These are phyloP conservation scores for Entonaema liquescens DNA, from an alignment of 495 filamentous ascomycete species.

Conservation along the genomic window DNA sequence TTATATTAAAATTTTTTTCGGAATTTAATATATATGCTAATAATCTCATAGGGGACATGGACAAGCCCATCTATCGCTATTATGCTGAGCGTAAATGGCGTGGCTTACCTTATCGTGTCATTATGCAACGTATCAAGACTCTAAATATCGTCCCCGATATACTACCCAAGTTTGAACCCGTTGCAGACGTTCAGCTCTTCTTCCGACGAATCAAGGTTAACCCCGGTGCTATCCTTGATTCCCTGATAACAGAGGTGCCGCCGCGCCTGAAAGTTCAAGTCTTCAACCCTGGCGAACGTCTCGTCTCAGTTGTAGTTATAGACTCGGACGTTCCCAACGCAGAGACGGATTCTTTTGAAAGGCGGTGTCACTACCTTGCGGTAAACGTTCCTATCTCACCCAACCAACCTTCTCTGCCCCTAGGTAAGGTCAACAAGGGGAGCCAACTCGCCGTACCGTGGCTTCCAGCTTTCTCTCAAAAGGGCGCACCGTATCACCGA, in stretches of 20 bases:
- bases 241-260: constrained; percentile 69
- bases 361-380: constrained; percentile 86
- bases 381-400: constrained; percentile 65
- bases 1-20: not conserved
- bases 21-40: constrained; percentile 32
- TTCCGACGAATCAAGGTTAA: constrained; percentile 73
- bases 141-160: constrained; percentile 93
- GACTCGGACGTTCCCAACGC: constrained; percentile 90
- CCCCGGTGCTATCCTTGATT: constrained; percentile 82
- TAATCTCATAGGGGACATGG: constrained; percentile 78
- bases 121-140: constrained; percentile 87
- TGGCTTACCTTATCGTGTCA: constrained; percentile 70
- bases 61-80: constrained; percentile 93
- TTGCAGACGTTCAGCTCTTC: constrained; percentile 77
- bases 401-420: constrained; percentile 55
- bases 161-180: constrained; percentile 82
- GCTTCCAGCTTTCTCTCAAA: constrained; percentile 85
- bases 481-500: constrained; percentile 91
- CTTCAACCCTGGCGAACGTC: constrained; percentile 80
- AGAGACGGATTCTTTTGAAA: constrained; percentile 78
- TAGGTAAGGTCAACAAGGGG: constrained; percentile 58
- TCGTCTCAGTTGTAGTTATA: constrained; percentile 84
- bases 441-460: constrained; percentile 78
- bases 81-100: constrained; percentile 90
- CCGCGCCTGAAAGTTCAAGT: constrained; percentile 83